phyloP scores from a whole-genome alignment of 257 asterid species.

The Solanum chmielewskii region DNA sequence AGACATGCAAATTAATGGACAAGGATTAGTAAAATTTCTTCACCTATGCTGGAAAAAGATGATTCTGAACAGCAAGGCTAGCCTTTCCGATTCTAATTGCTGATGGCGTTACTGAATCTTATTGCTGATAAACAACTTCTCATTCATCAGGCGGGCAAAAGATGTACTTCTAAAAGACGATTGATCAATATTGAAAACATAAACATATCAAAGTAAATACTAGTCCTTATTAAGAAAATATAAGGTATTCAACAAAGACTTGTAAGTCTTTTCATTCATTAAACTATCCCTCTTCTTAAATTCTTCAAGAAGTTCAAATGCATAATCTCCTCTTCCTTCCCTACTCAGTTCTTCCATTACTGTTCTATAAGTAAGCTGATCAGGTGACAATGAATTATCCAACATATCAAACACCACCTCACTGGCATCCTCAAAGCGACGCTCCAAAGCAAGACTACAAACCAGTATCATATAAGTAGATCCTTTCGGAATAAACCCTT shows the following conservation, averaged over 20 bases:
- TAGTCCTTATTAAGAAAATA: slow-evolving; percentile 41
- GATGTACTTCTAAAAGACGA: not conserved
- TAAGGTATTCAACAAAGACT: slow-evolving; percentile 46
- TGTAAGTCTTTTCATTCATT: slow-evolving; percentile 77
- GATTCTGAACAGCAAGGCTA: not conserved
- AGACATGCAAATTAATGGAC: not conserved
- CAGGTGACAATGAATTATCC: slow-evolving; percentile 55
- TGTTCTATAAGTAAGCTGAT: slow-evolving; percentile 67
- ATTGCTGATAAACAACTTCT: not conserved
- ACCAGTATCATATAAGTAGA: slow-evolving; percentile 48
- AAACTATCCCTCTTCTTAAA: slow-evolving; percentile 52
- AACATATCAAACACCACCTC: slow-evolving; percentile 57
- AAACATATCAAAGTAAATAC: not conserved
- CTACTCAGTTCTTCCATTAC: slow-evolving; percentile 79
- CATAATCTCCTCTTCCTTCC: slow-evolving; percentile 71
- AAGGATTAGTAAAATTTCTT: not conserved
- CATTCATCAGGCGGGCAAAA: not conserved
- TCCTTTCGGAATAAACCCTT: slow-evolving; percentile 47
- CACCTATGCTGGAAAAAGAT: not conserved
- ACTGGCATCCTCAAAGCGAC: slow-evolving; percentile 52
- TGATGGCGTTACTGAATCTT: not conserved
- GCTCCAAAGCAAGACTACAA: slow-evolving; percentile 73
- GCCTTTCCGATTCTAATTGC: not conserved
- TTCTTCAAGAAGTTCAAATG: slow-evolving; percentile 59
- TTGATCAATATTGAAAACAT: not conserved